Base-by-base conservation (phyloP, 768 basidiomycete genomes). In the Hericium alpestre region DNA sequence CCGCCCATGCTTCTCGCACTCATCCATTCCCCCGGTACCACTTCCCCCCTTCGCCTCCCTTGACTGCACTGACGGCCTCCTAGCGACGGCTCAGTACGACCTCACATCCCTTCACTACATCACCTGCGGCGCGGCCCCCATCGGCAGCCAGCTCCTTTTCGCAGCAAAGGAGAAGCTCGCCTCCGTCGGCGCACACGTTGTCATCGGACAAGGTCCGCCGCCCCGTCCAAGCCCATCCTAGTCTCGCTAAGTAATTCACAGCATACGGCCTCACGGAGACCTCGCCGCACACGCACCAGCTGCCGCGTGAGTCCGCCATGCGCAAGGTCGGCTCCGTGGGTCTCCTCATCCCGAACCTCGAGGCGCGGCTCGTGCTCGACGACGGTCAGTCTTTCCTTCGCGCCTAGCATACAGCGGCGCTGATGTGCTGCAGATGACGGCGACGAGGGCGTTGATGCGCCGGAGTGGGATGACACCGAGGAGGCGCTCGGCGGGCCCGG, bases 191-290 rank as follows among this genome's bases (percentile, higher is more conserved):
- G 69, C 71, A 5, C 63, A 70, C 9, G 63, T 77, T 15, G 58
- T 58, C 53, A 73, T 86, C 25, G 62, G 71, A 12, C 85, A 87
- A 69, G 85, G 83, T 83, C 11, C 39, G 54, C 6, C 22, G 15
- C 7, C 15, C n/a, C 37, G 13, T 20, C 49, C 3, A 5, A 51
- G 41, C 37, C 32, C 32, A 25, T 22, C 20, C 51, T 48, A 18
- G 32, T 55, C 16, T 7, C 41, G 41, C 41, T 43, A 15, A 18
- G 20, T n/a, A 18, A 6, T 32, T 38, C 40, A 48, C 61, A 84
- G 87, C 85, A 0, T 90, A 83, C 57, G 87, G 91, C 25, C 74
- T 92, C 18, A 92, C 90, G 0, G 91, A 93, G 70, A 90, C 89
- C 0, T 86, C 88, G 0, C 89, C 88, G 0, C 82, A 83, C 0